Evolutionary conservation across 495 filamentous ascomycete species (phyloP), one percentile per base, ranked within the genome.

Genomic region (Penicillium nucicola): DNA sequence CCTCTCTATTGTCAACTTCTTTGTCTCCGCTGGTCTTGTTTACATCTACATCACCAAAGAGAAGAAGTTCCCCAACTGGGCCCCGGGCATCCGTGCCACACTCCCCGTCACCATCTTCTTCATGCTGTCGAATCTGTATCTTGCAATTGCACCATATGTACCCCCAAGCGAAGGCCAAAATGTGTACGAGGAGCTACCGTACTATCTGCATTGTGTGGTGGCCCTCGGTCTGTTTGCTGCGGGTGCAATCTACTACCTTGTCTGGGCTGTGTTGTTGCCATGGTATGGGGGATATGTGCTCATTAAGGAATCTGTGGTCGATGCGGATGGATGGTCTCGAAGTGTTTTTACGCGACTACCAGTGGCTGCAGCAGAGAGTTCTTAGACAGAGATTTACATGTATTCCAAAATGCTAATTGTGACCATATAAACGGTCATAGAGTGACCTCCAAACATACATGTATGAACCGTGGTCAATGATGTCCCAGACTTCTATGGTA

Each of bases 71-170:
- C 67, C 73, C 0, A 48, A 64, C 52, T 74, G 66, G 64, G 28
- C 55, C 1, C 68, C 71, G 1, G 61, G 62, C 1, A 67, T 74
- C 40, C 66, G 64, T 12, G 67, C 63, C 1, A 66, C 61, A 2
- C 54, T 64, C 12, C 65, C 63, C 45, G 77, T 85, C 15, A 75
- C 77, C 22, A 65, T 81, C 47, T 73, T 86, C 34, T 80, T 77
- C 57, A 77, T 82, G 45, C 52, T 81, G 9, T 73, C 82, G 3
- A 77, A 85, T 25, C 37, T 83, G 2, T 86, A 83, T 61, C 64
- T 84, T 37, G 65, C 85, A 6, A 65, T 83, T 15, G 83, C 83
- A 52, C 84, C 84, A 5, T 88, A 84, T 73, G 81, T 82, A 33
- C 83, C 84, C 4, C 84, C 84, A 0, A 74, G 70, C 10, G 77